phyloP scores from a whole-genome alignment of 2,329 filamentous ascomycete species.

The Chrysoporthe deuterocubensis region DNA sequence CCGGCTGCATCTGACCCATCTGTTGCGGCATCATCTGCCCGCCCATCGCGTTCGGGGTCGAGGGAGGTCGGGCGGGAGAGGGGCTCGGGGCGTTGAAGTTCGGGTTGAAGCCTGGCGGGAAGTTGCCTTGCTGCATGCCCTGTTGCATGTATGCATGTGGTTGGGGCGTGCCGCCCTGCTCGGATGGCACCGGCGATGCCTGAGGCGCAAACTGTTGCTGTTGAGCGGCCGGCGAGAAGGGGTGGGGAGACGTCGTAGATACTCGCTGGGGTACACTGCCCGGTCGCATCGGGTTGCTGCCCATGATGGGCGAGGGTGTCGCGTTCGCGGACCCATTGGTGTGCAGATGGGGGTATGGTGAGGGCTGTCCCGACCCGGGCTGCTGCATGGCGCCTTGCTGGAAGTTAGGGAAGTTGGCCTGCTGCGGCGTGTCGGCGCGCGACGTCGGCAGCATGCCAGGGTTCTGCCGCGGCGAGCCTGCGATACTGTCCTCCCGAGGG shows the following conservation, averaged over 20 bases:
- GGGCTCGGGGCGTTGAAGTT: constrained; percentile 59
- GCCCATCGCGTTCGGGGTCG: constrained; percentile 53
- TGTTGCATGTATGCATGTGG: constrained; percentile 68
- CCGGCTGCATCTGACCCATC: constrained; percentile 45
- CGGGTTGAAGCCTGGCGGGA: constrained; percentile 62
- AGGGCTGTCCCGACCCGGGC: constrained; percentile 66
- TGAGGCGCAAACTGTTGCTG: constrained; percentile 67
- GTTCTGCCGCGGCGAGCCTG: constrained; percentile 78
- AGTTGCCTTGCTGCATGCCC: constrained; percentile 47
- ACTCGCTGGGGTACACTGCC: constrained; percentile 78
- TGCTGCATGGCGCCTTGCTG: constrained; percentile 66
- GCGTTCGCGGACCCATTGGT: constrained; percentile 80
- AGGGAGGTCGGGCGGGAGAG: constrained; percentile 59
- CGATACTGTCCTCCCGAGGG: constrained; percentile 81
- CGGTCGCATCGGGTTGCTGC: constrained; percentile 70
- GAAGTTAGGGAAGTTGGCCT: constrained; percentile 73
- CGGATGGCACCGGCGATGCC: constrained; percentile 76
- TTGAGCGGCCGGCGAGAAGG: constrained; percentile 78
- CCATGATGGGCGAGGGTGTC: constrained; percentile 92
- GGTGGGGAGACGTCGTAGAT: constrained; percentile 89
- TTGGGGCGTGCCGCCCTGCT: constrained; percentile 76
- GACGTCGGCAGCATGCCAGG: constrained; percentile 77
- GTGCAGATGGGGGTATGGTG: constrained; percentile 80
- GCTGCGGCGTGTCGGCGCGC: constrained; percentile 90
- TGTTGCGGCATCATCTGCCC: constrained; percentile 61